Base-by-base conservation (phyloP, 257 asterid genomes). In the Euphrasia confusa region DNA sequence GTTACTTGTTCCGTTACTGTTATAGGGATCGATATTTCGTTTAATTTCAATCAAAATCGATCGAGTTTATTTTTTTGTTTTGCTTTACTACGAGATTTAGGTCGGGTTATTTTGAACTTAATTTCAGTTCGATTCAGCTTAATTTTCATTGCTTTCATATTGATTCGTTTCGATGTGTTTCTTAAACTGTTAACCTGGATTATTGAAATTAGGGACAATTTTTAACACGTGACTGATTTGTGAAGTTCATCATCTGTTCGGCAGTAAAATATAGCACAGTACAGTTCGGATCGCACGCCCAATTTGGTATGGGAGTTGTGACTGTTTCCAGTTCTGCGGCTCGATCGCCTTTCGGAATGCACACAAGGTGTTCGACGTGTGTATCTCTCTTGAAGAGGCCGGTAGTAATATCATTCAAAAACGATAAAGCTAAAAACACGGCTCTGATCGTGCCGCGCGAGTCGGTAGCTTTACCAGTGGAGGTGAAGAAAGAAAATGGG, bases 391-490 rank as follows among this genome's bases (percentile, higher is more conserved):
- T 75, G 32, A 89, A 80, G 75, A 82, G 77, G 68, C 80, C 86
- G 9, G 72, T 79, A 9, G 63, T 78, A 60, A 24, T 87, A 61
- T 77, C 89, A 11, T 81, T 84, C 72, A 84, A 83, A 79, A 67
- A 75, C 54, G 80, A 89, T 54, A 82, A 76, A 69, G 68, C 68
- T 40, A 79, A 80, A 60, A 83, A 80, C 60, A 70, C 72, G 15
- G 57, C 92, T 59, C 71, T 87, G 13, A 67, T 80, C 71, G 77
- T 65, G 37, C 83, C 97, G 1, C 82, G 71, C 10, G 84, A 90
- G 67, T 76, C 92, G 13, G 55, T 74, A 65, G 73, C 82, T 12
- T 73, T 79, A 60, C 81, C 95, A 9, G 49, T 75, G 65, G 95
- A 81, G 67, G 72, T 78, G 28, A 80, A 80, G 10, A 84, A 80